Evolutionary conservation across 345 rosid species (phyloP), one percentile per base, ranked within the genome.

Genomic region (Moringa oleifera): DNA sequence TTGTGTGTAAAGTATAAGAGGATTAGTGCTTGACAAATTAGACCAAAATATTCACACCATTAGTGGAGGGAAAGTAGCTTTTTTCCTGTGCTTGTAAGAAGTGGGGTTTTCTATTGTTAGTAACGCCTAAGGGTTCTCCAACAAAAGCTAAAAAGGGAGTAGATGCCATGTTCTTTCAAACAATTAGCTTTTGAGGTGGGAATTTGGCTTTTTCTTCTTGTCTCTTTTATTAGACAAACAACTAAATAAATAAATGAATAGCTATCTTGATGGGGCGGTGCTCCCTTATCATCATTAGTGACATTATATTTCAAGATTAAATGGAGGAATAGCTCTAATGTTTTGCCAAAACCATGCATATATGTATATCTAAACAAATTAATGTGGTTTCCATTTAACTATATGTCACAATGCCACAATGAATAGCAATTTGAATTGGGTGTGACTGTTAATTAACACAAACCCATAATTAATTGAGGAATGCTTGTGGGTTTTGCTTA

Each of bases 1-100:
- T 72, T 81, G 67, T 68, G 75, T 79, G 79, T 71, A 74, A 81
- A 79, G 82, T 64, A 52, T 59, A 46, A 31, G 47, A 41, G 50
- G 54, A 67, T 75, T 69, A 67, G 74, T 80, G 72, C 72, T 51
- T 41, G 13, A 71, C 37, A 54, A 73, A 66, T n/a, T n/a, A n/a
- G 67, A 61, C 80, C 78, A 68, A 75, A 58, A 61, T 75, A 5
- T 62, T 66, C 71, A 68, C 71, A 50, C 71, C 68, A 70, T 70
- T 57, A 64, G 75, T 61, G 71, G 76, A 28, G 77, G 33, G 50
- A 62, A 75, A 77, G 78, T 66, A 20, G 74, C 78, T 63, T 79
- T 76, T 69, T 41, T 59, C 28, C 21, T 33, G n/a, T n/a, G 51
- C 72, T 41, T 69, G 57, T 54, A 11, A 33, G 5, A 52, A 51